These are phyloP conservation scores for Phaffomyces antillensis DNA, from an alignment of 805 yeast genomes.

Conservation along the genomic window DNA sequence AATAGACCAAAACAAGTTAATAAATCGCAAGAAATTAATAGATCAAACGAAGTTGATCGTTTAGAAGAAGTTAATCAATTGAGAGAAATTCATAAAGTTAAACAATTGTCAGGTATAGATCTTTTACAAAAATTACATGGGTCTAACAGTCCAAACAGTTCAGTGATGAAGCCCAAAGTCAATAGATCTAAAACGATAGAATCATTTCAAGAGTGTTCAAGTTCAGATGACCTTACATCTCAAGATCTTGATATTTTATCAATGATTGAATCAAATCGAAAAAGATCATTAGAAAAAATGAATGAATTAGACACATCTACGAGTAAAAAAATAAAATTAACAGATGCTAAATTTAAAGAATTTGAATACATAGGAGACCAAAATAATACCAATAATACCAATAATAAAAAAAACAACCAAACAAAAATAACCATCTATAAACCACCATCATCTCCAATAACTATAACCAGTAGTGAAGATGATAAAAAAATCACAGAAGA, in stretches of 20 bases:
- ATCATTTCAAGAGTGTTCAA: neutral
- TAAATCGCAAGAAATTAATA: too few relatives aligned
- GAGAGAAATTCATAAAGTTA: neutral
- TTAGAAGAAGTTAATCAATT: neutral
- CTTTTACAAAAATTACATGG: conserved; percentile 8
- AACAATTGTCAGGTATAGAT: conserved; percentile 2
- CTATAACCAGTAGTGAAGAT: neutral
- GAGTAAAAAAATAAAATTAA: neutral
- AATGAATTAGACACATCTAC: neutral
- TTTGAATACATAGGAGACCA: neutral
- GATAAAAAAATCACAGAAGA: neutral
- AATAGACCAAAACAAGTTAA: too few relatives aligned
- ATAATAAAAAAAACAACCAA: too few relatives aligned
- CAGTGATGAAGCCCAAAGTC: neutral
- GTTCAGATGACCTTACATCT: neutral
- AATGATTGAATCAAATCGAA: neutral
- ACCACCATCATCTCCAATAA: neutral
- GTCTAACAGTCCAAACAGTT: neutral
- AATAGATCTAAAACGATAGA: too few relatives aligned
- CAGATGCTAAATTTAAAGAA: neutral
- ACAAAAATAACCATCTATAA: neutral
- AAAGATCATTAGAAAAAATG: neutral
- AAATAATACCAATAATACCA: neutral
- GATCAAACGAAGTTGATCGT: neutral
- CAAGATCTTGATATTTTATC: neutral